Evolutionary conservation across 176 grass and related monocot species (phyloP), one percentile per base, ranked within the genome.

Genomic region (Ensete glaucum): DNA sequence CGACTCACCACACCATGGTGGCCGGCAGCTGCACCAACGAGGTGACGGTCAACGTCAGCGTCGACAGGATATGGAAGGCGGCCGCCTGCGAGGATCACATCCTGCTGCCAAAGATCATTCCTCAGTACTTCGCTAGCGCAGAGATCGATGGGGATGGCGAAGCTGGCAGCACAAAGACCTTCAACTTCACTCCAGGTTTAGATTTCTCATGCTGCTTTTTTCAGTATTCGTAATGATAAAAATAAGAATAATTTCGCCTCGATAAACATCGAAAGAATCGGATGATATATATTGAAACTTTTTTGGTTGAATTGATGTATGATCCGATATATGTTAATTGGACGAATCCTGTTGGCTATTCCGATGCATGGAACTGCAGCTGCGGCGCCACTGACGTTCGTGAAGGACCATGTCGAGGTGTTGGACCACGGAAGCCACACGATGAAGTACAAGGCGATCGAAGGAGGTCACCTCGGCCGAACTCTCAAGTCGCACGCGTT

Each of bases 31-130:
- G 21, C 43, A 1, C 34, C 11, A 26, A 62, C 29, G 74, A 64
- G 34, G 34, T 5, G 19, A 21, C 26, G 12, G 49, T 26, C 16
- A 13, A 56, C n/a, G 34, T 76, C 19, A 43, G 29, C 74, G 5
- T 60, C 57, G 15, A 64, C 2, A 50, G 74, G 74, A 9, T 76
- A 2, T 76, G 74, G 74, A 76, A 76, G 29, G 74, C 74, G 15
- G 56, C 27, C 58, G 15, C 63, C 57, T 34, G 59, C 2, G 74
- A 76, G 8, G 43, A 34, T 4, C 57, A 63, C 74, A 63, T 50
- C 43, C 20, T 64, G 11, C 49, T 76, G 10, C 74, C 74, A 1
- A 76, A 64, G 29, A 50, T 76, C 4, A 19, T 58, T 9, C 57
- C 74, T 8, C 34, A 76, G 20, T 50, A 51, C 17, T 22, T 76